Base-by-base conservation (phyloP, 148 eudicot species). In the Rheum nobile region DNA sequence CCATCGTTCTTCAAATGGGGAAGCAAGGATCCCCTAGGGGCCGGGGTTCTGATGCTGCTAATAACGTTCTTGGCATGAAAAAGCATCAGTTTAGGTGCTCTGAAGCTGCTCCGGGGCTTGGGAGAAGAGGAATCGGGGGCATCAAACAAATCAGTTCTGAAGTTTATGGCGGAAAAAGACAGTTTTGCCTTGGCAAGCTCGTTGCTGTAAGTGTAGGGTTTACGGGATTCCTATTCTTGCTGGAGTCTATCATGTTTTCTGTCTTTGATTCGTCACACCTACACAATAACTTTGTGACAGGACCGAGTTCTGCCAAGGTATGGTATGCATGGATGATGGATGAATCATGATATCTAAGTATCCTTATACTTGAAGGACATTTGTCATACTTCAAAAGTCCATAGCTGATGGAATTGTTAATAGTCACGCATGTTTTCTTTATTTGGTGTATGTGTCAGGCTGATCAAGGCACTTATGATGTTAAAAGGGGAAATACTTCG, bases 231-330 rank as follows among this genome's bases (percentile, higher is more conserved):
- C 73, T 94, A 71, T 83, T 88, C 67, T 76, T 89, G 75, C 81
- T 89, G 85, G 98, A 94, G 80, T 94, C 93, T 8, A 77, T 91
- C 69, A 61, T 93, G 77, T 82, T 82, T 74, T 76, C 85, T 2
- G 65, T 80, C 63, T 80, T 88, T 65, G 88, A 89, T 74, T 80
- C 84, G 19, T 4, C 77, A 3, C 52, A 31, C 72, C 67, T 82
- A 59, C 77, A 72, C 29, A 80, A 28, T 79, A 78, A 67, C 44
- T 74, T 83, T 10, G 34, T 71, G 48, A 67, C 70, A 14, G 70
- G 69, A 39, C 77, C 52, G n/a, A 78, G 74, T 76, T 71, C 71
- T 8, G 22, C n/a, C 16, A 74, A 81, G 86, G 86, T 84, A 84
- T 70, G 8, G 43, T 41, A 41, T 41, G 37, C 2, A 35, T n/a